Evolutionary conservation across 768 basidiomycete species (phyloP).

Genomic region (Suillus variegatus): DNA sequence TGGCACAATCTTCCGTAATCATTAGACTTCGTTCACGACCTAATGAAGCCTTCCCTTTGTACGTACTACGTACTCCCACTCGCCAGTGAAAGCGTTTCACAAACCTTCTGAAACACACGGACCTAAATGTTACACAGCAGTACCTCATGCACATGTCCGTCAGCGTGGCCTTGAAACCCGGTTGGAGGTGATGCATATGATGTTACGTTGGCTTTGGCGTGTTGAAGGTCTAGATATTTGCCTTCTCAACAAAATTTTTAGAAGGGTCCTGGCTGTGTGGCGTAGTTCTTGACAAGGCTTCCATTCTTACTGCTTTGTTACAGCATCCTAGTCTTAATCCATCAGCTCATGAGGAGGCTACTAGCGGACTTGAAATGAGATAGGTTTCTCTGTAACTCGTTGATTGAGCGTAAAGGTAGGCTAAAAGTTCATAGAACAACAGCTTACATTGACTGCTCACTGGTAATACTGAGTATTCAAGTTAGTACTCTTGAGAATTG

Average conservation of each 20-base stretch:
- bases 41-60: slow-evolving; percentile 1
- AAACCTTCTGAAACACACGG: background rate
- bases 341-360: background rate
- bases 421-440: no score
- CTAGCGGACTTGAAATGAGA: background rate
- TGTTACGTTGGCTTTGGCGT: background rate
- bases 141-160: slow-evolving; percentile 16
- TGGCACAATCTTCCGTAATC: background rate
- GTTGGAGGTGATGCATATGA: background rate
- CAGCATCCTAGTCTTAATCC: background rate
- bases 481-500: no score
- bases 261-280: no score
- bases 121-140: background rate
- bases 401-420: no score
- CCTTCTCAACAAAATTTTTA: no score
- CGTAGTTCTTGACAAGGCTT: no score
- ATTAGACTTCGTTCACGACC: background rate
- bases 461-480: no score
- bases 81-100: background rate
- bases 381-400: no score
- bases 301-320: no score
- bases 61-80: background rate
- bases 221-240: no score
- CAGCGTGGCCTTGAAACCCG: slow-evolving; percentile 9
- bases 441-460: no score